Evolutionary conservation across 2,329 filamentous ascomycete genomes (phyloP).

Genomic region (Cordyceps farinosa): DNA sequence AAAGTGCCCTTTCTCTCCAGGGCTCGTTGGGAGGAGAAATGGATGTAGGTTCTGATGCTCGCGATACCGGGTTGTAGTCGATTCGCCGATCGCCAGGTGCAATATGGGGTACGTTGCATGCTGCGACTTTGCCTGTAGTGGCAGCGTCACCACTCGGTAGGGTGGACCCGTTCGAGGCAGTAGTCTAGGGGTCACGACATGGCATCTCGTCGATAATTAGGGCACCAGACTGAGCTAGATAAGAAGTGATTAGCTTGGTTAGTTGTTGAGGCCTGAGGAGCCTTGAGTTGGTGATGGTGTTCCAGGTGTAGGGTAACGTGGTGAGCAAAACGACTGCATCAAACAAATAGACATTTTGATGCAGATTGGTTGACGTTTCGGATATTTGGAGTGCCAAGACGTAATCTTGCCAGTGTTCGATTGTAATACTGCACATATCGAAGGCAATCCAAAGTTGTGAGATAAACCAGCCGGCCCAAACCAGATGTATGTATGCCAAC

Average conservation of each 20-base stretch:
- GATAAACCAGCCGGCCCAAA: too few relatives aligned
- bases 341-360: too few relatives aligned
- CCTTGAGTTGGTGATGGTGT: not conserved
- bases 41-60: not conserved
- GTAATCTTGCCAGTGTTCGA: too few relatives aligned
- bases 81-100: conserved; percentile 14
- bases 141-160: not conserved
- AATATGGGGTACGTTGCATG: conserved; percentile 12
- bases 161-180: not conserved
- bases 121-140: not conserved
- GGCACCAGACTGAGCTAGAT: not conserved
- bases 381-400: too few relatives aligned
- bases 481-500: too few relatives aligned
- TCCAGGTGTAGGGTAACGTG: not conserved
- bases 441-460: too few relatives aligned
- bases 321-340: not conserved
- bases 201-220: too few relatives aligned
- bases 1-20: not conserved
- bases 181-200: not conserved
- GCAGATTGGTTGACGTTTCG: too few relatives aligned
- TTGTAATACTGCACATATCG: too few relatives aligned
- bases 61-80: conserved; percentile 7
- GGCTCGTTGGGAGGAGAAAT: not conserved
- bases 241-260: not conserved
- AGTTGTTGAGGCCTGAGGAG: not conserved